Conservation (phyloP, 768 basidiomycete species). For the Boletellus emodensis region DNA sequence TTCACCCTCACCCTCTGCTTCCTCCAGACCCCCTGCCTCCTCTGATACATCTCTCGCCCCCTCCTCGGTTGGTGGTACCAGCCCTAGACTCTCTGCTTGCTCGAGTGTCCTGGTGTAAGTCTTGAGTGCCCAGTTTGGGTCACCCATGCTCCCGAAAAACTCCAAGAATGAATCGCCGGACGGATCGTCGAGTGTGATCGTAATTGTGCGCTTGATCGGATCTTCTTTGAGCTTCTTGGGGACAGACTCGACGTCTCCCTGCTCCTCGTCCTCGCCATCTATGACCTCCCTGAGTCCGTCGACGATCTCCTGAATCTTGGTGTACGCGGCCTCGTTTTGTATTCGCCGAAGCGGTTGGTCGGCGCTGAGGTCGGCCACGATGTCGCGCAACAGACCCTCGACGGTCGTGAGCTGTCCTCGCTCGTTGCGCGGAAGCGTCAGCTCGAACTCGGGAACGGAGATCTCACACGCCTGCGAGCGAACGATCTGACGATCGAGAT, state of each 20-base stretch:
- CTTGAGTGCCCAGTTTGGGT: conserved; percentile 89
- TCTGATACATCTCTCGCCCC: not conserved
- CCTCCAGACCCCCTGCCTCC: not conserved
- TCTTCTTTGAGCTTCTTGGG: conserved; percentile 37
- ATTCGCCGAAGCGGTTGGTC: conserved; percentile 83
- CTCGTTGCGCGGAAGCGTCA: conserved; percentile 79
- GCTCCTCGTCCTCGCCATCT: conserved; percentile 45
- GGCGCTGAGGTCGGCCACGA: conserved; percentile 70
- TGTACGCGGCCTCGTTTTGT: conserved; percentile 67
- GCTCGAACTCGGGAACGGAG: conserved; percentile 78
- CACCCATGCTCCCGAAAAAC: conserved; percentile 79
- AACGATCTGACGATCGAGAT: conserved; percentile 91
- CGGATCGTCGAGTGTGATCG: conserved; percentile 86
- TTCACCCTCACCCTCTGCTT: conserved; percentile 14
- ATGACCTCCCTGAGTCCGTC: conserved; percentile 60
- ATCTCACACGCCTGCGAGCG: conserved; percentile 82
- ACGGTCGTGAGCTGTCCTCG: conserved; percentile 96
- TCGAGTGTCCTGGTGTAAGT: conserved; percentile 75
- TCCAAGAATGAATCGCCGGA: conserved; percentile 97
- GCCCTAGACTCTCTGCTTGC: conserved; percentile 78
- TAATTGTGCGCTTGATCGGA: conserved; percentile 66
- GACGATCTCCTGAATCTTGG: conserved; percentile 74
- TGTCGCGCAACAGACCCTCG: conserved; percentile 85
- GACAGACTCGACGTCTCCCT: conserved; percentile 20
- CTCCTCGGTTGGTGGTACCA: conserved; percentile 52